Conservation (phyloP, 371 early-diverging fungal species). For the Mucor circinelloides region DNA sequence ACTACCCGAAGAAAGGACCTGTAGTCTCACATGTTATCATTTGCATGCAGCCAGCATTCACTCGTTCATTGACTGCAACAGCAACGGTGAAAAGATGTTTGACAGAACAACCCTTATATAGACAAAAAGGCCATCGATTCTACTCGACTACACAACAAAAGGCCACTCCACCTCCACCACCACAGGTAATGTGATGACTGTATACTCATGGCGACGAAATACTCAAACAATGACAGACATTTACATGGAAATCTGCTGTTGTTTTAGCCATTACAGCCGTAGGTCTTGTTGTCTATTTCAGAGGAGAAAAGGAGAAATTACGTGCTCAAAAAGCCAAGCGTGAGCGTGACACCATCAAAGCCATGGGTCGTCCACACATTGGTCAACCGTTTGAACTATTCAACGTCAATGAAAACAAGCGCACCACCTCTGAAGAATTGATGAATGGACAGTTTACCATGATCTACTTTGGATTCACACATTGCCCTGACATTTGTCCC, state of each 20-base stretch:
- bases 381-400: constrained; percentile 92
- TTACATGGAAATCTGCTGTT: constrained; percentile 52
- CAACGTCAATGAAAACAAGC: constrained; percentile 62
- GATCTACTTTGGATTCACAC: constrained; percentile 98
- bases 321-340: constrained; percentile 38
- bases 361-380: constrained; percentile 79
- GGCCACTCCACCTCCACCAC: not conserved
- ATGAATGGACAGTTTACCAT: constrained; percentile 75
- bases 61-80: not conserved
- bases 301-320: constrained; percentile 63
- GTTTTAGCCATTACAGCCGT: constrained; percentile 62
- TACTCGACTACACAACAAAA: not conserved
- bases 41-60: not conserved
- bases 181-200: not conserved
- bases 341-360: constrained; percentile 34
- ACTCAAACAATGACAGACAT: constrained; percentile 28
- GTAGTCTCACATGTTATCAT: not conserved
- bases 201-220: not conserved
- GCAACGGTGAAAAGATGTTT: not conserved
- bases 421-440: constrained; percentile 18
- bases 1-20: too few species aligned
- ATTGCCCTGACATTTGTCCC: constrained; percentile 98
- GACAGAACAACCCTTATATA: not conserved
- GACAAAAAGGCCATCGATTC: not conserved
- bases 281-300: constrained; percentile 63